phyloP scores from a whole-genome alignment of 73 alveolate genomes.

The Loxodes magnus region DNA sequence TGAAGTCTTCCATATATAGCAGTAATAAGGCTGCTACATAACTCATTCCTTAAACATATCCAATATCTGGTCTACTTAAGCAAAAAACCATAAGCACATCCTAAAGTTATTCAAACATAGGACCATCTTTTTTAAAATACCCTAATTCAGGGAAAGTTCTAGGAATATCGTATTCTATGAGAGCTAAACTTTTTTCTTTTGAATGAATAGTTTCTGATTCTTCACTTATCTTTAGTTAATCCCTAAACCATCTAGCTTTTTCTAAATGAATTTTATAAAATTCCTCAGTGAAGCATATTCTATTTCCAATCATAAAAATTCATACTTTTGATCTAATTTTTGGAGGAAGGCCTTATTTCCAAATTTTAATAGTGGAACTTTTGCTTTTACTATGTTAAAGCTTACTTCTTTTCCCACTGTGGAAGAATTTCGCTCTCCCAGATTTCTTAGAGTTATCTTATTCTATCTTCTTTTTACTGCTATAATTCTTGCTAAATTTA shows the following conservation, averaged over 20 bases:
- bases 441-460: too few species aligned
- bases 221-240: too few species aligned
- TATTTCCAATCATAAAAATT: constrained; percentile 21
- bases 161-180: constrained; percentile 76
- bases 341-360: too few species aligned
- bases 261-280: too few species aligned
- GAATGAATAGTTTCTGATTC: too few species aligned
- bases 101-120: constrained; percentile 36
- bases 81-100: constrained; percentile 60
- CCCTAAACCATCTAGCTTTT: too few species aligned
- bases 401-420: too few species aligned
- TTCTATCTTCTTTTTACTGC: constrained; percentile 35
- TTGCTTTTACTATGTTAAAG: constrained; percentile 37
- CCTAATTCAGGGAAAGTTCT: constrained; percentile 72
- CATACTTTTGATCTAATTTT: constrained; percentile 28
- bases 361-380: too few species aligned
- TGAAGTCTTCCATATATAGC: constrained; percentile 53
- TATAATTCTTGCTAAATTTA: constrained; percentile 22
- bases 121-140: constrained; percentile 56
- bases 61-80: constrained; percentile 64
- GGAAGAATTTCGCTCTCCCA: too few species aligned
- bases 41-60: constrained; percentile 73
- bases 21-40: constrained; percentile 66
- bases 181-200: constrained; percentile 43
- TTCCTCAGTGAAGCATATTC: too few species aligned